Evolutionary conservation across 768 basidiomycete species (phyloP), one percentile per base, ranked within the genome.

Genomic region (Rhizopogon salebrosus): DNA sequence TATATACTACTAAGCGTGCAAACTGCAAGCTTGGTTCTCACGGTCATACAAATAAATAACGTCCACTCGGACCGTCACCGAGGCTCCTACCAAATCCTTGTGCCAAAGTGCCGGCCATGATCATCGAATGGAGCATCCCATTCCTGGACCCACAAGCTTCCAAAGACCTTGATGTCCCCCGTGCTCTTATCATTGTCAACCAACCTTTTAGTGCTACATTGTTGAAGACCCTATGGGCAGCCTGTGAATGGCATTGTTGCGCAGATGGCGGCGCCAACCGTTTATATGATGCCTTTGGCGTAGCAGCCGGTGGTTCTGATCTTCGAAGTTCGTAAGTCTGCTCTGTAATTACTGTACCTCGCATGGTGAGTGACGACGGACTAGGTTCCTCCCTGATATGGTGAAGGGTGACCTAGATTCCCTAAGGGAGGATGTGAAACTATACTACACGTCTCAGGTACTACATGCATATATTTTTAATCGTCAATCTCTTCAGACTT

Each of bases 321-420:
- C 18, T 59, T 40, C 65, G 51, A 24, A 41, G 42, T 11, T 13
- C 48, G 65, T 65, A 48, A 52, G 63, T 54, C 24, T 29, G 8
- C 11, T 7, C 6, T 16, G 8, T 36, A 40, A 22, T 57, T 42
- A 42, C 2, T 23, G 23, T 22, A 46, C 24, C 10, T 48, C 48
- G 43, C 22, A 45, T 45, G 43, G 29, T 49, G 18, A 57, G 41
- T 41, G 34, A 50, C 48, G 10, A 20, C 11, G 16, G 24, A 39
- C 8, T 52, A 91, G 89, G 16, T 92, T 80, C 64, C 64, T 85
- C 5, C 97, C 97, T 0, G 80, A 94, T 64, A 67, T 95, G 20
- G 87, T 99, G 62, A 95, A 91, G 67, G 97, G 95, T 24, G 97
- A 99, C 67, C 68, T 98, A 26, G 97, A 98, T 66, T 98, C 94